Evolutionary conservation across 2,329 filamentous ascomycete genomes (phyloP).

Genomic region (Mariannaea elegans): DNA sequence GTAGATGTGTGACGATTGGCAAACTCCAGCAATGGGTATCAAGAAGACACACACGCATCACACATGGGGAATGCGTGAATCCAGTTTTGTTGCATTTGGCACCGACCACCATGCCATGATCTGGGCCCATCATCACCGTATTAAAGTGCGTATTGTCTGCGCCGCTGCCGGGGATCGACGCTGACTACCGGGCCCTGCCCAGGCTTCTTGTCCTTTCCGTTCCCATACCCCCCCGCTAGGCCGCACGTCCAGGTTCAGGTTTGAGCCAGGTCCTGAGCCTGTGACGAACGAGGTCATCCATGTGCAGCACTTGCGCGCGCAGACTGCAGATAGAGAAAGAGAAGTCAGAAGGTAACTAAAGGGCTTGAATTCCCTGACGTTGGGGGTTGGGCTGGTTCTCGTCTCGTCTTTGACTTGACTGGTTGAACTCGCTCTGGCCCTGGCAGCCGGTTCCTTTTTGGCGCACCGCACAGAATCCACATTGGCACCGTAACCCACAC

Average conservation of each 20-base stretch:
- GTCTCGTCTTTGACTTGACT: slow-evolving; percentile 6
- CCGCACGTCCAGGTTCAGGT: slow-evolving; percentile 11
- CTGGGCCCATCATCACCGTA: slow-evolving; percentile 21
- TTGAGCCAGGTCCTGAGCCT: slow-evolving; percentile 14
- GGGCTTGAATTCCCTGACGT: background rate
- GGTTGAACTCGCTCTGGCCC: slow-evolving; percentile 12
- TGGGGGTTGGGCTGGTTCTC: slow-evolving; percentile 1
- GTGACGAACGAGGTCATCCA: slow-evolving; percentile 19
- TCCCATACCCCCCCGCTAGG: slow-evolving; percentile 6
- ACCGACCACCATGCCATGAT: slow-evolving; percentile 16
- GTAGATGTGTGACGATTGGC: background rate
- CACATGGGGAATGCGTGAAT: background rate
- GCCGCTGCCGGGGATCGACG: slow-evolving; percentile 29
- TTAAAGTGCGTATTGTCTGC: slow-evolving; percentile 19
- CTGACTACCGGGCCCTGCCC: slow-evolving; percentile 22
- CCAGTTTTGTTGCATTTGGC: slow-evolving; percentile 13
- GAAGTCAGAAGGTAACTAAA: background rate
- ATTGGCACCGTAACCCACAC: slow-evolving; percentile 18
- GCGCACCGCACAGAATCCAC: slow-evolving; percentile 21
- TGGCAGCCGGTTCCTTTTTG: slow-evolving; percentile 10
- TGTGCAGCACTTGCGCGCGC: background rate
- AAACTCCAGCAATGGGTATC: background rate
- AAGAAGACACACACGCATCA: background rate
- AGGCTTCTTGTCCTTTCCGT: slow-evolving; percentile 1
- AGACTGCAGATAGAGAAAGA: background rate